Evolutionary conservation across 495 filamentous ascomycete genomes (phyloP).

Genomic region (Penicillium alfredii): DNA sequence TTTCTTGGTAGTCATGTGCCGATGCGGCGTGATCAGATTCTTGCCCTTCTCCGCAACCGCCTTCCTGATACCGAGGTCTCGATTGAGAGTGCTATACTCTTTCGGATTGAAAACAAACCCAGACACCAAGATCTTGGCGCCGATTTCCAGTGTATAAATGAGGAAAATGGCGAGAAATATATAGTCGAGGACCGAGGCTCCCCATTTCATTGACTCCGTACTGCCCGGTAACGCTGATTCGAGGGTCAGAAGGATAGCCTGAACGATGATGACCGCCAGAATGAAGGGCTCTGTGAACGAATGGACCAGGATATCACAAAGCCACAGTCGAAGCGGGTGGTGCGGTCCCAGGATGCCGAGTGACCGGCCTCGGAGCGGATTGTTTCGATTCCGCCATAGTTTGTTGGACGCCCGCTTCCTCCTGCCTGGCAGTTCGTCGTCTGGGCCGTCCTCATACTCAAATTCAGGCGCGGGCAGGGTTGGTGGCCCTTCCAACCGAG

Average conservation of each 20-base stretch:
- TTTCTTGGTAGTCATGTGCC: conserved; percentile 57
- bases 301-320: conserved; percentile 87
- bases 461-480: conserved; percentile 53
- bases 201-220: conserved; percentile 59
- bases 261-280: conserved; percentile 77
- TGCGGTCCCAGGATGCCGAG: conserved; percentile 77
- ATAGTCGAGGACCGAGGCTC: conserved; percentile 65
- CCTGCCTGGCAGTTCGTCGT: conserved; percentile 7
- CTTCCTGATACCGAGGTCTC: conserved; percentile 62
- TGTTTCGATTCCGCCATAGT: conserved; percentile 50
- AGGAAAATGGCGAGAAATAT: conserved; percentile 76
- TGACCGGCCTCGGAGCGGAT: conserved; percentile 84
- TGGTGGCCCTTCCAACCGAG: conserved; percentile 49
- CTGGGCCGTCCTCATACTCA: conserved; percentile 46
- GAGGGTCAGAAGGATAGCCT: conserved; percentile 79
- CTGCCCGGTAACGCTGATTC: conserved; percentile 68
- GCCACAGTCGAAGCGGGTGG: conserved; percentile 61
- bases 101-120: conserved; percentile 82
- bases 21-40: conserved; percentile 71
- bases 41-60: conserved; percentile 69
- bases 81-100: conserved; percentile 77
- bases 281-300: conserved; percentile 83
- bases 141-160: conserved; percentile 84
- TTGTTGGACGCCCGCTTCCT: conserved; percentile 41
- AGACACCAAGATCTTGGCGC: conserved; percentile 80